phyloP scores from a whole-genome alignment of 2,329 filamentous ascomycete genomes.

The Talaromyces islandicus region DNA sequence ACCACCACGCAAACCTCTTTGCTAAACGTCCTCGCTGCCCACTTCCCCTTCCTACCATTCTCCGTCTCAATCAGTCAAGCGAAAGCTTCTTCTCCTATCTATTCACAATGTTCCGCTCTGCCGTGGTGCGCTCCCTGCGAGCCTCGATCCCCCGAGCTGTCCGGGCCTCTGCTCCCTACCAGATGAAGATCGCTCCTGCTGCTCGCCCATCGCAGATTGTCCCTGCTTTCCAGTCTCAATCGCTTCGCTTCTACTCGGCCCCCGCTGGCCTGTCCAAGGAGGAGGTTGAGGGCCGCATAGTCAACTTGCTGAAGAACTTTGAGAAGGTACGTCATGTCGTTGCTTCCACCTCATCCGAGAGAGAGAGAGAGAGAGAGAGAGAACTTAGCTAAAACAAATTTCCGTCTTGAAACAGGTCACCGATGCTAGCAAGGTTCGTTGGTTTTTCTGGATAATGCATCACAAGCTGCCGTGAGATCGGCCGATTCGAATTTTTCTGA shows the following conservation, averaged over 20 bases:
- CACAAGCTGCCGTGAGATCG: background rate
- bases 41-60: constrained; percentile 7
- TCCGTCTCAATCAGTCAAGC: constrained; percentile 8
- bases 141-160: constrained; percentile 46
- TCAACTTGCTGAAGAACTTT: constrained; percentile 89
- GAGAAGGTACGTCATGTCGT: constrained; percentile 69
- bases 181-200: constrained; percentile 55
- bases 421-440: constrained; percentile 36
- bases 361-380: background rate
- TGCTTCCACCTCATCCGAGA: background rate
- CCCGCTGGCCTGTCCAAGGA: constrained; percentile 69
- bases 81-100: constrained; percentile 9
- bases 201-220: constrained; percentile 55
- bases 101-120: constrained; percentile 81
- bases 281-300: constrained; percentile 86
- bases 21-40: constrained; percentile 16
- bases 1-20: background rate
- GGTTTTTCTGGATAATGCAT: background rate
- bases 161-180: constrained; percentile 54
- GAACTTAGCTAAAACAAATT: background rate
- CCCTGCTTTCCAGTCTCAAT: constrained; percentile 60
- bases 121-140: constrained; percentile 71
- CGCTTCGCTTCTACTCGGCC: constrained; percentile 80
- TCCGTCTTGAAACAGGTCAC: constrained; percentile 22
- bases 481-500: constrained; percentile 15